Conservation (phyloP, 139 green algal species). For the Asterochloris sp. region DNA sequence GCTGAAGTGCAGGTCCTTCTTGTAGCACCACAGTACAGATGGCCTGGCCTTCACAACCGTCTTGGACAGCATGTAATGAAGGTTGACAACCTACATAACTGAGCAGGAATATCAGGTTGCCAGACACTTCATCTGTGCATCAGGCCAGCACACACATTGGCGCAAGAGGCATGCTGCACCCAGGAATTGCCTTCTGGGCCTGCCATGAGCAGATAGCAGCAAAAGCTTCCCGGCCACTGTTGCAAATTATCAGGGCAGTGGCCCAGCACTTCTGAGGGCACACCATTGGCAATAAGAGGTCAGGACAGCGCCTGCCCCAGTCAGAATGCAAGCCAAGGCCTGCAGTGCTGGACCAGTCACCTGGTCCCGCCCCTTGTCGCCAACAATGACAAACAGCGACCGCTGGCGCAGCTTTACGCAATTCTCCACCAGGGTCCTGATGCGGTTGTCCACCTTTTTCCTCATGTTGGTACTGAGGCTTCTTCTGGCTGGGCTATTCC, state of each 20-base stretch:
- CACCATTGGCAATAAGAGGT: no score
- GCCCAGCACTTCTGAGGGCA: no score
- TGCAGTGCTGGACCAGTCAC: neutral
- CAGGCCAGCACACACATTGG: no score
- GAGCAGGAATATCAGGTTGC: conserved; percentile 35
- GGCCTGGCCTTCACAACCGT: conserved; percentile 90
- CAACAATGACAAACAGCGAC: conserved; percentile 93
- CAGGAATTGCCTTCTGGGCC: no score
- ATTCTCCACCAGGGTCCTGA: conserved; percentile 97
- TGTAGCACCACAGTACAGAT: conserved; percentile 99
- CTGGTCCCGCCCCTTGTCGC: conserved; percentile 93
- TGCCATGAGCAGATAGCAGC: no score
- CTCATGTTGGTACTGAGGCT: conserved; percentile 68
- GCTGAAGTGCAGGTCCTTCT: conserved; percentile 95
- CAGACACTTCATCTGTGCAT: no score
- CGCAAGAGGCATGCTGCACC: no score
- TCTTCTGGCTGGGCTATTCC: neutral
- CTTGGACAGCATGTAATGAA: conserved; percentile 99
- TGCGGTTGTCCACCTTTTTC: conserved; percentile 96
- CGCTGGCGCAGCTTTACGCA: conserved; percentile 86
- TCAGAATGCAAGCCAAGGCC: neutral
- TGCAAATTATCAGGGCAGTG: no score
- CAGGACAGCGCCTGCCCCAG: no score
- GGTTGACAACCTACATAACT: conserved; percentile 75
- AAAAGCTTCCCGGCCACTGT: no score